Conservation (phyloP, 2,329 filamentous ascomycete genomes). For the Fusarium concolor region DNA sequence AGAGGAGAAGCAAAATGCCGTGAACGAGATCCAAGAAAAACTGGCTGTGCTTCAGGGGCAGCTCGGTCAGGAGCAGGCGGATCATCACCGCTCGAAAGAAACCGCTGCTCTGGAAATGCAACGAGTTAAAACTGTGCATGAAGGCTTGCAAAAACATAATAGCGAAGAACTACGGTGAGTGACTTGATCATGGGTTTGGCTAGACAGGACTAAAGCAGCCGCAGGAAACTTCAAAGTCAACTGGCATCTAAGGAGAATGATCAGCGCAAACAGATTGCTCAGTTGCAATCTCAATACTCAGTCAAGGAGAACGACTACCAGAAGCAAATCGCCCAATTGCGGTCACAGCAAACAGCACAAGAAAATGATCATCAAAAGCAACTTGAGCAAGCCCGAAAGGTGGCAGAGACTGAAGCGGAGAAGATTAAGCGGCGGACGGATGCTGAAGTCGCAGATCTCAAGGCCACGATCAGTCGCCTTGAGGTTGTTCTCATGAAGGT, state of each 20-base stretch:
- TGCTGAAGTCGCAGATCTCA: constrained; percentile 72
- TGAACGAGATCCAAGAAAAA: constrained; percentile 61
- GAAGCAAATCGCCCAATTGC: constrained; percentile 43
- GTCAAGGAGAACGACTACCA: constrained; percentile 44
- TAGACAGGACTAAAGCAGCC: constrained; percentile 31
- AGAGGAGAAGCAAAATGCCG: constrained; percentile 72
- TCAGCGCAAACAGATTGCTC: constrained; percentile 46
- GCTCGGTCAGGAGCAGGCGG: constrained; percentile 78
- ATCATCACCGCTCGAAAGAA: constrained; percentile 74
- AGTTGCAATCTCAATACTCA: constrained; percentile 48
- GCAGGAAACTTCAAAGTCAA: constrained; percentile 50
- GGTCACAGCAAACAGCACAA: constrained; percentile 34
- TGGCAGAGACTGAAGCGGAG: constrained; percentile 61
- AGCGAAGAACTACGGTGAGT: constrained; percentile 71
- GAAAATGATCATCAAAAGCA: constrained; percentile 54
- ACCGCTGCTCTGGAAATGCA: constrained; percentile 55
- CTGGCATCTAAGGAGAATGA: constrained; percentile 47
- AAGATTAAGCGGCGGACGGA: constrained; percentile 63
- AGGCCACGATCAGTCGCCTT: constrained; percentile 69
- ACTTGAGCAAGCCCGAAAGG: constrained; percentile 61
- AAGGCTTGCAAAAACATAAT: constrained; percentile 76
- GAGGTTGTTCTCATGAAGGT: constrained; percentile 73
- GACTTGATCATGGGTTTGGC: not conserved
- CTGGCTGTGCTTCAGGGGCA: constrained; percentile 62
- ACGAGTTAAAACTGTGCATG: constrained; percentile 72